phyloP scores from a whole-genome alignment of 2,329 filamentous ascomycete species.

The Colletotrichum phormii region DNA sequence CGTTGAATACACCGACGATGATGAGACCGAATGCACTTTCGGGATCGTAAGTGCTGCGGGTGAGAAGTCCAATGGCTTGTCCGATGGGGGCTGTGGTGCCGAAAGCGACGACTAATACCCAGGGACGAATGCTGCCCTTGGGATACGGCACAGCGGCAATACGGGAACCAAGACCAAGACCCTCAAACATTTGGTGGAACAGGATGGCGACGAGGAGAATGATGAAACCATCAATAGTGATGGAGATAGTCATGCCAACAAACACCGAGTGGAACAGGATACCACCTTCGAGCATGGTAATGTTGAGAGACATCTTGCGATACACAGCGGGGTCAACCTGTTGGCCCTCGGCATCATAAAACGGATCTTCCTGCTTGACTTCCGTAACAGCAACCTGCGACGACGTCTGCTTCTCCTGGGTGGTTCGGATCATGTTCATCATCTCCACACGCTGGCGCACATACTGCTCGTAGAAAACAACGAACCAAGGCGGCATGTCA shows the following conservation, averaged over 20 bases:
- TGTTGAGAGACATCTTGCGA: slow-evolving; percentile 77
- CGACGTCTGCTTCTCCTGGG: slow-evolving; percentile 46
- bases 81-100: slow-evolving; percentile 84
- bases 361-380: slow-evolving; percentile 45
- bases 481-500: slow-evolving; percentile 71
- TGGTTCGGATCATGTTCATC: slow-evolving; percentile 62
- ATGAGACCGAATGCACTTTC: slow-evolving; percentile 73
- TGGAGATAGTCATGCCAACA: slow-evolving; percentile 78
- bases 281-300: slow-evolving; percentile 79
- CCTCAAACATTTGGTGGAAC: slow-evolving; percentile 78
- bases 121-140: slow-evolving; percentile 66
- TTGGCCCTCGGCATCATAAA: slow-evolving; percentile 58
- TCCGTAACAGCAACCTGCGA: slow-evolving; percentile 44
- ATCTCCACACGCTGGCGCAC: slow-evolving; percentile 70
- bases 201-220: slow-evolving; percentile 76
- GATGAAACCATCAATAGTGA: slow-evolving; percentile 75
- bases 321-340: slow-evolving; percentile 58
- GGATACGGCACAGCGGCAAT: slow-evolving; percentile 75
- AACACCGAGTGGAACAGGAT: slow-evolving; percentile 85
- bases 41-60: slow-evolving; percentile 69
- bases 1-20: slow-evolving; percentile 74
- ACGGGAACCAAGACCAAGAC: slow-evolving; percentile 76
- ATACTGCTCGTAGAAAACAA: slow-evolving; percentile 73
- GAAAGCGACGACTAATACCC: slow-evolving; percentile 71
- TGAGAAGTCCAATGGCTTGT: slow-evolving; percentile 74